A percentile compares a stretch with the other conserved stretches of the same genome.
Conservation (phyloP, 306 rosid species). For the Cicer cuneatum region DNA sequence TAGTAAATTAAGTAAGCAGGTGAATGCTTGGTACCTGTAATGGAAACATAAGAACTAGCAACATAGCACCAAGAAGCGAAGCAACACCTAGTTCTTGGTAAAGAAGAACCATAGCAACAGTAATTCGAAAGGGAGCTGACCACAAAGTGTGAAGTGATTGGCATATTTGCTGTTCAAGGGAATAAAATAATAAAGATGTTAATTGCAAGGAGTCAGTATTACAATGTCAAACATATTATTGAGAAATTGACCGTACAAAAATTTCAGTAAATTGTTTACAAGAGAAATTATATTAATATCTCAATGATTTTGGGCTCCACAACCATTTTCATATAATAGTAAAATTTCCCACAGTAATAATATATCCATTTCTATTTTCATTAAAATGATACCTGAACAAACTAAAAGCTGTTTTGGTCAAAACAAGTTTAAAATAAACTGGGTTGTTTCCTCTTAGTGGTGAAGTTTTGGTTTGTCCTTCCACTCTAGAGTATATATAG, state of each 20-base stretch:
- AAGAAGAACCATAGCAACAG: constrained; percentile 72
- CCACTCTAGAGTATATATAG: constrained; percentile 9
- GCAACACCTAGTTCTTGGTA: constrained; percentile 93
- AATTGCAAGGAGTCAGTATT: constrained; percentile 22
- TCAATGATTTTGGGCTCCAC: constrained; percentile 17
- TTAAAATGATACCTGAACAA: constrained; percentile 15
- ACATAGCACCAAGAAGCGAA: constrained; percentile 77
- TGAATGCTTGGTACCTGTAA: constrained; percentile 60
- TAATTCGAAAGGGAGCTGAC: constrained; percentile 92
- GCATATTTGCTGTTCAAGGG: constrained; percentile 72
- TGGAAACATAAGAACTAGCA: constrained; percentile 77
- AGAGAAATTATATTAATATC: constrained; percentile 7
- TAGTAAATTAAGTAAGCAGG: constrained; percentile 23
- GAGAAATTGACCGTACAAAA: constrained; percentile 19
- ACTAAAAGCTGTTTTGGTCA: constrained; percentile 14
- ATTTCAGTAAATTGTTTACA: constrained; percentile 32
- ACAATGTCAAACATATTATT: constrained; percentile 34
- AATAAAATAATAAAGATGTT: constrained; percentile 22
- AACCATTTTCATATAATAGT: constrained; percentile 4
- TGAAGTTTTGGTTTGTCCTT: constrained; percentile 31
- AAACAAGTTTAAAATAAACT: constrained; percentile 6
- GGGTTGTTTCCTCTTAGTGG: constrained; percentile 19
- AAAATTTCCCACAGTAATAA: neutral
- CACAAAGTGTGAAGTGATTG: constrained; percentile 84
- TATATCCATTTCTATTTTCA: constrained; percentile 19